A percentile compares a stretch with the other conserved stretches of the same genome.
Conservation (phyloP, 2,329 filamentous ascomycete species). For the Truncatella angustata region DNA sequence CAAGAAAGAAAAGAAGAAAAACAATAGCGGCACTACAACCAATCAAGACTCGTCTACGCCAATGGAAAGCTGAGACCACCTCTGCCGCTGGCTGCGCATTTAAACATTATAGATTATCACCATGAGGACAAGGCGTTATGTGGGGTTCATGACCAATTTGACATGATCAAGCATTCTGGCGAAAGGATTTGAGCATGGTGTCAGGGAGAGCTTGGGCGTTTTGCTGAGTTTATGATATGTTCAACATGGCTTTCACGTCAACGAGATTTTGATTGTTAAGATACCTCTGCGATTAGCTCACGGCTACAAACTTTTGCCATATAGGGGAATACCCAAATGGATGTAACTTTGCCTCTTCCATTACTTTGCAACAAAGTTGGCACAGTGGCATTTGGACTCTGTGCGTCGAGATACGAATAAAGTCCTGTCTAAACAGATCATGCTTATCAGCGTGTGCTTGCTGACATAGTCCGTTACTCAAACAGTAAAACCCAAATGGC, state of each 20-base stretch:
- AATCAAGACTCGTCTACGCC: constrained; percentile 10
- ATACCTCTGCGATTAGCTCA: not conserved
- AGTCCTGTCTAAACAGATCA: too few relatives aligned
- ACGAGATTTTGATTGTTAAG: not conserved
- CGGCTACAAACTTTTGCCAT: not conserved
- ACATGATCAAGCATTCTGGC: constrained; percentile 3
- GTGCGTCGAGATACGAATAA: too few relatives aligned
- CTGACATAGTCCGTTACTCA: too few relatives aligned
- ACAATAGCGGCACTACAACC: constrained; percentile 17
- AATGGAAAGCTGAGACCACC: too few relatives aligned
- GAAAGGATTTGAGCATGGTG: constrained; percentile 8
- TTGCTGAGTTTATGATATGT: not conserved
- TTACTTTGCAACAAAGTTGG: too few relatives aligned
- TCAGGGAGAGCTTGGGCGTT: not conserved
- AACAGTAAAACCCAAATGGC: too few relatives aligned
- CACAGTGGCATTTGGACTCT: too few relatives aligned
- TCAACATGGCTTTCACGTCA: not conserved
- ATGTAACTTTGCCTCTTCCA: not conserved
- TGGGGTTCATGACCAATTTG: not conserved
- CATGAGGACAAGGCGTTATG: not conserved
- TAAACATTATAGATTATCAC: constrained; percentile 2
- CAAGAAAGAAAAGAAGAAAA: constrained; percentile 77
- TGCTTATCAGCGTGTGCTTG: too few relatives aligned
- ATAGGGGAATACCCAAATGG: not conserved
- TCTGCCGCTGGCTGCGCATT: too few relatives aligned